A percentile compares a stretch with the other conserved stretches of the same genome.
phyloP scores from a whole-genome alignment of 495 filamentous ascomycete species.

The Pyrenopolyporus hunteri region DNA sequence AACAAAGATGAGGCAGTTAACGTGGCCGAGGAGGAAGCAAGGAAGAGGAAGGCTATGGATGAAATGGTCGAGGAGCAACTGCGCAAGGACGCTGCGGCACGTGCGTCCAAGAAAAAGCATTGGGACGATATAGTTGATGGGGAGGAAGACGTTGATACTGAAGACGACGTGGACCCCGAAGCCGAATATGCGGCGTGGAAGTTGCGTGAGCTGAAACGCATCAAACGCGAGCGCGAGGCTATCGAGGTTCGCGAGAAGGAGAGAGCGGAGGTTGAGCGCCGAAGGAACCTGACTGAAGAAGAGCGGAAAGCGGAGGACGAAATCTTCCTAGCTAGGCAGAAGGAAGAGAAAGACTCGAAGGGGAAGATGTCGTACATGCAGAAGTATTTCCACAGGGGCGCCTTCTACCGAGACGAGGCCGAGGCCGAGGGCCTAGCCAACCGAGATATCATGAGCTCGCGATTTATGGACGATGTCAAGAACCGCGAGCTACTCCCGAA shows the following conservation, averaged over 20 bases:
- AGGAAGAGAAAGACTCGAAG: slow-evolving; percentile 81
- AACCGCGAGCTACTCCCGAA: slow-evolving; percentile 84
- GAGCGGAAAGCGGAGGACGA: slow-evolving; percentile 88
- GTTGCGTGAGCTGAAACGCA: slow-evolving; percentile 83
- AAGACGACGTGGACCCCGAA: slow-evolving; percentile 83
- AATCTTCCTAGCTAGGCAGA: slow-evolving; percentile 75
- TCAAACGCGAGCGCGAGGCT: slow-evolving; percentile 82
- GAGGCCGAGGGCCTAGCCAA: slow-evolving; percentile 73
- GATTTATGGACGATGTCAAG: slow-evolving; percentile 78
- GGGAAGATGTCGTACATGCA: slow-evolving; percentile 93
- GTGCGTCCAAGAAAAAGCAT: slow-evolving; percentile 73
- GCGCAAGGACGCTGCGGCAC: slow-evolving; percentile 75
- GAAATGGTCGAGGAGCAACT: slow-evolving; percentile 87
- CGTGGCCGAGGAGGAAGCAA: slow-evolving; percentile 56
- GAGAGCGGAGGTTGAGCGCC: slow-evolving; percentile 85
- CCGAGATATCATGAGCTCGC: slow-evolving; percentile 79
- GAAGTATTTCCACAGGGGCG: slow-evolving; percentile 96
- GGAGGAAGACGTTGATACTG: slow-evolving; percentile 83
- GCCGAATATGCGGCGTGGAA: slow-evolving; percentile 94
- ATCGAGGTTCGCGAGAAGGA: slow-evolving; percentile 87
- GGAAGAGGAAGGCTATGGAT: slow-evolving; percentile 71
- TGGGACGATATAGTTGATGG: slow-evolving; percentile 88
- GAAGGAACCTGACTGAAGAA: slow-evolving; percentile 83
- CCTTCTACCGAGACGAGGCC: slow-evolving; percentile 86
- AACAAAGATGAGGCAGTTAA: slow-evolving; percentile 42